phyloP scores from a whole-genome alignment of 225 moss, liverwort and hornwort species.

The Marchantia paleacea region DNA sequence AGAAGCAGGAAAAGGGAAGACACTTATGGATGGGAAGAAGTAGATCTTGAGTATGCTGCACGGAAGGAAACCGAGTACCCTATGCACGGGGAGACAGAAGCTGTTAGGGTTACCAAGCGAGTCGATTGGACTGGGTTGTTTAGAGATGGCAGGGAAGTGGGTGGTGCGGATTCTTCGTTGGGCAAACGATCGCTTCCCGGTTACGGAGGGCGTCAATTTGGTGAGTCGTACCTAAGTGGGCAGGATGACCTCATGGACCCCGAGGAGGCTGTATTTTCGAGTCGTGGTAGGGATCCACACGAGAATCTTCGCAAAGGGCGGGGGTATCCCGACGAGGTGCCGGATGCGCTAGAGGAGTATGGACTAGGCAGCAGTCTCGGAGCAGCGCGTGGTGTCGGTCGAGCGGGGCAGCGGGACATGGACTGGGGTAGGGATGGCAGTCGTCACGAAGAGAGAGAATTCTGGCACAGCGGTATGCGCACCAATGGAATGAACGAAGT shows the following conservation, averaged over 20 bases:
- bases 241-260: constrained; percentile 29
- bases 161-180: constrained; percentile 7
- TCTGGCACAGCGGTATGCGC: constrained; percentile 14
- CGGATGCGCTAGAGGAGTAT: constrained; percentile 8
- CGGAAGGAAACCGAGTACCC: constrained; percentile 25
- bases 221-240: constrained; percentile 20
- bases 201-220: constrained; percentile 19
- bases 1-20: constrained; percentile 33
- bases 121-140: constrained; percentile 41
- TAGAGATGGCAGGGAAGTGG: constrained; percentile 28
- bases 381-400: constrained; percentile 1
- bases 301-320: constrained; percentile 13
- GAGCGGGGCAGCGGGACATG: constrained; percentile 28
- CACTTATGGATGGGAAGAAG: constrained; percentile 28
- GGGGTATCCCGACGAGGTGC: constrained; percentile 12
- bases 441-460: constrained; percentile 33
- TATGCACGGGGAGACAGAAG: constrained; percentile 18
- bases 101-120: constrained; percentile 34
- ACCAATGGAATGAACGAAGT: constrained; percentile 14
- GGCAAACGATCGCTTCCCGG: constrained; percentile 14
- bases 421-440: constrained; percentile 22
- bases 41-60: constrained; percentile 12
- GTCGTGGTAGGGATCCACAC: constrained; percentile 16
- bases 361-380: background rate
- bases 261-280: constrained; percentile 18